Evolutionary conservation across 2,329 filamentous ascomycete genomes (phyloP).

Genomic region (Arachnomyces sp.): DNA sequence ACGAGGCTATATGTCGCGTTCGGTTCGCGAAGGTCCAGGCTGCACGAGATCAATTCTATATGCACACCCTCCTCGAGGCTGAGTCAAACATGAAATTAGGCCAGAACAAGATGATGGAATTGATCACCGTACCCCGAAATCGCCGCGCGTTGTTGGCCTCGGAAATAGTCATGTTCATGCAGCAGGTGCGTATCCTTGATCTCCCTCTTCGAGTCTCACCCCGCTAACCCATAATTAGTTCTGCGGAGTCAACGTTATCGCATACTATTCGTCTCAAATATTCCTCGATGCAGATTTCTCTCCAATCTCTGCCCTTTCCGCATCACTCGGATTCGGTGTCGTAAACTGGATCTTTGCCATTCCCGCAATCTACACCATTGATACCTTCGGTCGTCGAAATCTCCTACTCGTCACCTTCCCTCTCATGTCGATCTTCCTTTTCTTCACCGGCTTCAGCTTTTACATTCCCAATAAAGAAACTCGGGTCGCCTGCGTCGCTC

Average conservation of each 20-base stretch:
- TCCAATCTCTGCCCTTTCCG: slow-evolving; percentile 44
- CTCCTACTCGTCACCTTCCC: slow-evolving; percentile 58
- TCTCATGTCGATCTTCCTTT: slow-evolving; percentile 48
- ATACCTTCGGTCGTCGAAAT: slow-evolving; percentile 58
- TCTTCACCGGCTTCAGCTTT: slow-evolving; percentile 47
- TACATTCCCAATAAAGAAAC: slow-evolving; percentile 38
- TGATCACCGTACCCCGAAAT: slow-evolving; percentile 54
- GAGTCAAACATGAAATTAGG: slow-evolving; percentile 49
- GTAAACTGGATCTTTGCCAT: slow-evolving; percentile 59
- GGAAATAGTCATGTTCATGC: slow-evolving; percentile 59
- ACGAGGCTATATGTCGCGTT: slow-evolving; percentile 35
- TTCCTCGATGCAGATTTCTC: slow-evolving; percentile 47
- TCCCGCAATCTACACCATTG: slow-evolving; percentile 57
- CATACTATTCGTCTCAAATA: slow-evolving; percentile 55
- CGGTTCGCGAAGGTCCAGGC: slow-evolving; percentile 37
- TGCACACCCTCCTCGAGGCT: slow-evolving; percentile 49
- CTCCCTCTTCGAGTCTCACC: not conserved
- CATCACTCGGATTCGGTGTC: slow-evolving; percentile 53
- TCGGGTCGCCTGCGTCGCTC: slow-evolving; percentile 33
- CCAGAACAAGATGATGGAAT: slow-evolving; percentile 45
- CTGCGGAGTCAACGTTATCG: slow-evolving; percentile 46
- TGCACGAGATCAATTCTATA: slow-evolving; percentile 39
- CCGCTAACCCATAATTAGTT: slow-evolving; percentile 21
- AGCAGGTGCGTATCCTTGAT: slow-evolving; percentile 39
- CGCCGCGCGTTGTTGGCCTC: slow-evolving; percentile 53